Evolutionary conservation across 352 stramenopile species (phyloP).

Genomic region (Globisporangium iwayamae): DNA sequence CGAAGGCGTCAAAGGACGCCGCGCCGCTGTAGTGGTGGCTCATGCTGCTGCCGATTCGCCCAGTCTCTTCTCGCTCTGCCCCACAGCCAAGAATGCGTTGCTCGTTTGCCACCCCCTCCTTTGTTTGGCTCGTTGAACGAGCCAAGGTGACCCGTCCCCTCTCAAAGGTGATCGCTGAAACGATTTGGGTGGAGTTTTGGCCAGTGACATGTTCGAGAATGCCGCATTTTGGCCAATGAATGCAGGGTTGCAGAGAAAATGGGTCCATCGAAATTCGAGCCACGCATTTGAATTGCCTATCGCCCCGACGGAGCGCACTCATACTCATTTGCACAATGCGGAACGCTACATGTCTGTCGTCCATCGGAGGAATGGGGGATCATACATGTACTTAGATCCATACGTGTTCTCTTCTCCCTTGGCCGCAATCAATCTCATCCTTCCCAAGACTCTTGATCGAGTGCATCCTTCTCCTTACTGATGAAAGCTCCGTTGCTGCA

Average conservation of each 20-base stretch:
- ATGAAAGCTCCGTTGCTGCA: background rate
- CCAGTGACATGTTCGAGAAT: background rate
- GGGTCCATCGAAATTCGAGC: background rate
- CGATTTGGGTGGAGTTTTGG: background rate
- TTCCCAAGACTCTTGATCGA: background rate
- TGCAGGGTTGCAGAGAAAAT: background rate
- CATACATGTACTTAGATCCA: background rate
- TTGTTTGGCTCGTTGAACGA: slow-evolving; percentile 1
- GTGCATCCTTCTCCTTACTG: background rate
- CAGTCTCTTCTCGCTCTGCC: background rate
- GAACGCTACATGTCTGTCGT: background rate
- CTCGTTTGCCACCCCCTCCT: slow-evolving; percentile 3
- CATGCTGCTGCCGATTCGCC: background rate
- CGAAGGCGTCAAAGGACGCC: slow-evolving; percentile 39
- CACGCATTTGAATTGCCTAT: background rate
- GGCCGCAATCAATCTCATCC: background rate
- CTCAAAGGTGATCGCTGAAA: slow-evolving; percentile 7
- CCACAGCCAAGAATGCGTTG: background rate
- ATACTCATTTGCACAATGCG: too few species aligned
- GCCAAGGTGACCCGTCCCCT: background rate
- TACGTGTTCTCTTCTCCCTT: background rate
- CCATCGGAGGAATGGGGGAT: background rate
- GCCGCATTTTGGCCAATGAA: background rate
- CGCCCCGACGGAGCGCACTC: too few species aligned
- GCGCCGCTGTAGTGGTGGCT: slow-evolving; percentile 12